Conservation (phyloP, 805 yeast species). For the Candida taoyuanica region DNA sequence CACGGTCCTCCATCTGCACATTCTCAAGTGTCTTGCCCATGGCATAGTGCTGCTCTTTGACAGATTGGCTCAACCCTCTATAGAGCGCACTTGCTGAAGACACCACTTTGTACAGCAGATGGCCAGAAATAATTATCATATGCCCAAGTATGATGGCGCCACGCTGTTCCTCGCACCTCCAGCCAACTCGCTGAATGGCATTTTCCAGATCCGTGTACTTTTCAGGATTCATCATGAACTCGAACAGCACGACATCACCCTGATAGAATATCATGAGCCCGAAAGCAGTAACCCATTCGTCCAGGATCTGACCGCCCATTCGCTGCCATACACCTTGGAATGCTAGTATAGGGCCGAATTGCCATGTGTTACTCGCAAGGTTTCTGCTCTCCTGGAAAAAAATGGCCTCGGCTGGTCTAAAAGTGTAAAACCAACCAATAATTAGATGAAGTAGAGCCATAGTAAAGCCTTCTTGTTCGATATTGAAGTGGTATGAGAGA, state of each 20-base stretch:
- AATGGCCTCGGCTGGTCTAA: background rate
- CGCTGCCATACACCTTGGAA: slow-evolving; percentile 3
- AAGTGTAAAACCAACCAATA: background rate
- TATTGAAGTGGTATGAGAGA: background rate
- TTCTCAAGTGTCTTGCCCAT: slow-evolving; percentile 50
- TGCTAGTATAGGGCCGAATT: slow-evolving; percentile 2
- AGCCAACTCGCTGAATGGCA: slow-evolving; percentile 3
- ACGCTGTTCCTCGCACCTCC: slow-evolving; percentile 2
- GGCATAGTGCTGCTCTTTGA: slow-evolving; percentile 55
- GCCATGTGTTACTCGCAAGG: background rate
- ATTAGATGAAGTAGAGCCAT: background rate
- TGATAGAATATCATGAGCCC: slow-evolving; percentile 15
- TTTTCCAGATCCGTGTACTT: slow-evolving; percentile 19
- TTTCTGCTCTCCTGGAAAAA: background rate
- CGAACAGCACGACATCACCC: slow-evolving; percentile 15
- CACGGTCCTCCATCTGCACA: background rate
- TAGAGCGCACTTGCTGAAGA: slow-evolving; percentile 2
- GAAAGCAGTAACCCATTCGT: background rate
- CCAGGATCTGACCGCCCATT: slow-evolving; percentile 2
- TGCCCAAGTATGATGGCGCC: background rate
- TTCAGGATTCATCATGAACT: slow-evolving; percentile 15
- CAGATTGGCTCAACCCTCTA: slow-evolving; percentile 35
- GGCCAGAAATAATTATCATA: slow-evolving; percentile 16
- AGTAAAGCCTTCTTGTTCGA: background rate
- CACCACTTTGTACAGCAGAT: slow-evolving; percentile 1